Evolutionary conservation across 495 filamentous ascomycete species (phyloP), one percentile per base, ranked within the genome.

Genomic region (Amniculicola lignicola): DNA sequence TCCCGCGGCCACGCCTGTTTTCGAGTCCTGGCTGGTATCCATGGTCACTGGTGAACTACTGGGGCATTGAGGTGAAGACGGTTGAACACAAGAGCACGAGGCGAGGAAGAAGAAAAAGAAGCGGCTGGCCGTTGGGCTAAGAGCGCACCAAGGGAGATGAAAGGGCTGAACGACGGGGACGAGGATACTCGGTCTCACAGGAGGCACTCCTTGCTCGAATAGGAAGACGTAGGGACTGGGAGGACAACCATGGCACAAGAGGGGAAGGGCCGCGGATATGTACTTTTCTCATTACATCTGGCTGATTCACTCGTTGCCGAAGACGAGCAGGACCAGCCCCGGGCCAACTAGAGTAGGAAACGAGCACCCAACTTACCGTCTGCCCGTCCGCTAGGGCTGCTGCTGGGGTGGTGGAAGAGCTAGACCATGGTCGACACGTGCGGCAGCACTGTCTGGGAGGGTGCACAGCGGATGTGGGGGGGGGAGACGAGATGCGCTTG

Each of bases 301-400:
- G 56, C 56, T 59, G 56, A 59, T 59, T 19, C 38, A 23, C 38
- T 59, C 41, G 40, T 27, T n/a, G 40, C 15, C 39, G 37, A 58
- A 27, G 16, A 24, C 12, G 6, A 12, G n/a, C 5, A 46, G 38
- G 22, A 35, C 37, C 21, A 22, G 50, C 23, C 37, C 22, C 22
- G 22, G 41, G 4, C 41, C 41, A 37, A 28, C 38, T 45, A 41
- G 18, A 46, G 22, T 16, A 24, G 27, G 10, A 37, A 36, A 27
- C 40, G 31, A 59, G 23, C 33, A 58, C 16, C 42, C 42, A 40
- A 49, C 44, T 56, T 35, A 56, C 53, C 24, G 47, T 49, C 19
- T 35, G 12, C 5, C 40, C 51, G 10, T 24, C 29, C 39, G 19
- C 35, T 16, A 33, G 12, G 48, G 48, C n/a, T n/a, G 48, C 33